These are phyloP conservation scores for Saccharomycopsis fermentans DNA, from an alignment of 805 yeast genomes.

Conservation along the genomic window DNA sequence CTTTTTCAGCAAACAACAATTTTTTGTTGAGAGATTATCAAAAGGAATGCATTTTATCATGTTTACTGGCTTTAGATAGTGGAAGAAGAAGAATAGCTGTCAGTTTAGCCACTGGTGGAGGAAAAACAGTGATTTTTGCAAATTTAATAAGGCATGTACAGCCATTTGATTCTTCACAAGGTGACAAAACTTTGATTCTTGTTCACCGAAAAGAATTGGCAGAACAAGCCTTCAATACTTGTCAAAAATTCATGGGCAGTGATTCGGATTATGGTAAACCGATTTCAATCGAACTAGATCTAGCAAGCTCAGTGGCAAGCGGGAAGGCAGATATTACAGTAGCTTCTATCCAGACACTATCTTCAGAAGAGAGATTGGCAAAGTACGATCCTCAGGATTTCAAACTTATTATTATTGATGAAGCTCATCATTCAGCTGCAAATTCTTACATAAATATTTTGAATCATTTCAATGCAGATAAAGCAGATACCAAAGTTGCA, in stretches of 20 bases:
- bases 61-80: constrained; percentile 36
- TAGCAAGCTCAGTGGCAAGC: constrained; percentile 29
- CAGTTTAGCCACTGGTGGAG: constrained; percentile 89
- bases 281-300: constrained; percentile 65
- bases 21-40: constrained; percentile 44
- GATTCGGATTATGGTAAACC: constrained; percentile 19
- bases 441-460: constrained; percentile 50
- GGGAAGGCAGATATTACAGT: constrained; percentile 52
- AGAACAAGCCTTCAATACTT: constrained; percentile 49
- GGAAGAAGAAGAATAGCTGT: constrained; percentile 61
- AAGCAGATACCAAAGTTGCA: constrained; percentile 34
- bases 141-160: constrained; percentile 36
- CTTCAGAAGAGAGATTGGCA: constrained; percentile 33
- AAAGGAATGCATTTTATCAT: constrained; percentile 50
- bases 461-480: constrained; percentile 43
- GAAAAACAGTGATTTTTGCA: constrained; percentile 76
- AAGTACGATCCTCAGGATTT: constrained; percentile 48
- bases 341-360: constrained; percentile 66
- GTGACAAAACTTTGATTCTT: constrained; percentile 39
- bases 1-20: not conserved
- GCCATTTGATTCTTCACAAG: constrained; percentile 8
- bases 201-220: constrained; percentile 80
- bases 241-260: constrained; percentile 39
- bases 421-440: constrained; percentile 88
- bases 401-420: constrained; percentile 73